phyloP scores from a whole-genome alignment of 129 eudicot species.

The Silybum marianum region DNA sequence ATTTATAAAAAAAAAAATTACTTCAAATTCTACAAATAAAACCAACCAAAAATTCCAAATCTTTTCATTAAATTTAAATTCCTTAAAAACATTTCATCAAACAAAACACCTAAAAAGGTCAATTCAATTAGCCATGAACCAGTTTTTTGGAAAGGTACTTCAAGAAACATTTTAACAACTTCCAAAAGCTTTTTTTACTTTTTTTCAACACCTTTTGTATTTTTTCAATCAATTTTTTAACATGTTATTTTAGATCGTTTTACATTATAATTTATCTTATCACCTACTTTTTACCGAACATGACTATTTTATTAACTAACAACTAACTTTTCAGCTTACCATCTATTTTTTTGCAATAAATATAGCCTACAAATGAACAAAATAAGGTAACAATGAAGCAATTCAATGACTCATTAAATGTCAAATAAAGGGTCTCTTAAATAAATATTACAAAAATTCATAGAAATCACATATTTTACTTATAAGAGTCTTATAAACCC shows the following conservation, averaged over 20 bases:
- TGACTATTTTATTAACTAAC: not conserved
- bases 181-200: no score
- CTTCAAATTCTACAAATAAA: no score
- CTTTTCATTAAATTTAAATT: no score
- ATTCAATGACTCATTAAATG: constrained; percentile 6
- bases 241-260: not conserved
- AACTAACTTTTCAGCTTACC: not conserved
- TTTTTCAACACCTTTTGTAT: no score
- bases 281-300: no score
- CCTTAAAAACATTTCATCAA: no score
- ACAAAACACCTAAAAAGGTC: no score
- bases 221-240: no score
- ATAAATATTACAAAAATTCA: constrained; percentile 19
- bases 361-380: not conserved
- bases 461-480: constrained; percentile 36
- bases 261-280: not conserved
- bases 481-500: constrained; percentile 23
- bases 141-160: no score
- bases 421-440: constrained; percentile 22
- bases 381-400: not conserved
- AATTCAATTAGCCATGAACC: not conserved
- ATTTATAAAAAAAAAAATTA: no score
- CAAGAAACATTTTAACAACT: no score
- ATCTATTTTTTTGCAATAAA: not conserved
- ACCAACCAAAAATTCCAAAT: no score